Evolutionary conservation across 345 rosid genomes (phyloP).

Genomic region (Bruguiera parviflora): DNA sequence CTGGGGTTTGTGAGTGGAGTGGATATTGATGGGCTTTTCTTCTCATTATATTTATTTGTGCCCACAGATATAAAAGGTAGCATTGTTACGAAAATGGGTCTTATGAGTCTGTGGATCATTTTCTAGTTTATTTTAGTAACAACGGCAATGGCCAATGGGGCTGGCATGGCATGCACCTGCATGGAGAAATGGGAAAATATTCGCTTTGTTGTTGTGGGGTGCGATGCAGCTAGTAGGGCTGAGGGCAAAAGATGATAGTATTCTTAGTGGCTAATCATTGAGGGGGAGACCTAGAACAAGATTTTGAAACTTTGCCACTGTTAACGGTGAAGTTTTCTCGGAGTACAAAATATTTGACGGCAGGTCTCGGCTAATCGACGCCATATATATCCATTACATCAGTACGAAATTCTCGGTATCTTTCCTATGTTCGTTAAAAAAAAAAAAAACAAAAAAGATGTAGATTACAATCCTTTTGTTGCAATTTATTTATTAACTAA

Average conservation of each 20-base stretch:
- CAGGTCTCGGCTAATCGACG: background rate
- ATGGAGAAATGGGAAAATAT: constrained; percentile 13
- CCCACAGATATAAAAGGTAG: background rate
- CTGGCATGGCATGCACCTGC: constrained; percentile 28
- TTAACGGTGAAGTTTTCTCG: constrained; percentile 10
- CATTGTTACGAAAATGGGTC: background rate
- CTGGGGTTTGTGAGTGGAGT: background rate
- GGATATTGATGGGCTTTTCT: constrained; percentile 7
- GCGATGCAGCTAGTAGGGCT: background rate
- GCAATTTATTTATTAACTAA: too few relatives aligned
- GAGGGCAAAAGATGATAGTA: constrained; percentile 11
- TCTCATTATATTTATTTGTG: constrained; percentile 3
- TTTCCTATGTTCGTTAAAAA: too few relatives aligned
- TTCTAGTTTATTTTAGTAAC: background rate
- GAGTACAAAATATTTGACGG: background rate
- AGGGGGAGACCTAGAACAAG: constrained; percentile 19
- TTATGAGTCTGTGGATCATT: background rate
- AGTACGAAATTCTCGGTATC: too few relatives aligned
- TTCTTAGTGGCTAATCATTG: constrained; percentile 26
- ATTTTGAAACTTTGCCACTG: constrained; percentile 31
- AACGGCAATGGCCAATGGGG: background rate
- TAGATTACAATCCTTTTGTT: too few relatives aligned
- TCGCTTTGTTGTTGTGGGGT: constrained; percentile 13
- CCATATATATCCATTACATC: background rate
- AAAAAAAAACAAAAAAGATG: too few relatives aligned